These are phyloP conservation scores for Leccinum fibrillosum DNA, from an alignment of 768 basidiomycete species.

Conservation along the genomic window DNA sequence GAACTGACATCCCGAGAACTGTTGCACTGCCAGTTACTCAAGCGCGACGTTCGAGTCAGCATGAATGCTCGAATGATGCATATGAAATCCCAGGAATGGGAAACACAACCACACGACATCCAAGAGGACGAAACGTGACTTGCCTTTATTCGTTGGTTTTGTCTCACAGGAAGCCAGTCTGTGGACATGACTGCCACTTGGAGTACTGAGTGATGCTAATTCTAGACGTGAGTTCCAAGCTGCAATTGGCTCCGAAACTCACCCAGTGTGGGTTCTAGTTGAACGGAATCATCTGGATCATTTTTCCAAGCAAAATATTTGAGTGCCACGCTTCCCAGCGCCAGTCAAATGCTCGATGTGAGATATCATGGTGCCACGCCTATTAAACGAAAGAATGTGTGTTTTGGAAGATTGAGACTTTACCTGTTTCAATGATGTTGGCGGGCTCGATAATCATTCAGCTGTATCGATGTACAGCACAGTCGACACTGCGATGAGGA, in stretches of 20 bases:
- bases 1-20: not conserved
- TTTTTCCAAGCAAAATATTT: not conserved
- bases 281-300: not conserved
- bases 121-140: not conserved
- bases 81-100: conserved; percentile 9
- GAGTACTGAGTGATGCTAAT: not conserved
- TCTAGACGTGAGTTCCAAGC: not conserved
- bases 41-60: too few species aligned
- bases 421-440: not conserved
- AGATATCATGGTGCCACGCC: too few species aligned
- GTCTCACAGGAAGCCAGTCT: conserved; percentile 10
- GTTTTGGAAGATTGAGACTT: too few species aligned
- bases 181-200: not conserved
- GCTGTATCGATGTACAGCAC: too few species aligned
- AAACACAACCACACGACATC: not conserved
- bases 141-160: conserved; percentile 3
- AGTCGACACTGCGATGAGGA: too few species aligned
- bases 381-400: not conserved
- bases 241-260: not conserved
- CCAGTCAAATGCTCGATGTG: too few species aligned
- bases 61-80: not conserved
- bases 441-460: too few species aligned
- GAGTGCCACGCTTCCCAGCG: not conserved
- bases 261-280: not conserved
- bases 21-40: not conserved